Conservation (phyloP, 352 stramenopile genomes). For the Phytophthora foliorum region DNA sequence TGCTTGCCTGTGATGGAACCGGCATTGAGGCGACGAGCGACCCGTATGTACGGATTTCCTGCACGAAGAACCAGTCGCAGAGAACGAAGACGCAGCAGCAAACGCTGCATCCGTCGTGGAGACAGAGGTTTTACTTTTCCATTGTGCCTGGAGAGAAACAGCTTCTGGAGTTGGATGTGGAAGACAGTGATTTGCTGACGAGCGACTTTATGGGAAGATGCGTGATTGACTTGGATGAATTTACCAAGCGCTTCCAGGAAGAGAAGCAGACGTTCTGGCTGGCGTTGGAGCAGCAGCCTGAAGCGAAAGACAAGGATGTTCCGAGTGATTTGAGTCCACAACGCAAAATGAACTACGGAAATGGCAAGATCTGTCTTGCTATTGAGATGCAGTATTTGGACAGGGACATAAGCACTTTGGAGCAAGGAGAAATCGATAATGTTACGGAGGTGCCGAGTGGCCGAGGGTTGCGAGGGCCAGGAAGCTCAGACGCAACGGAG, state of each 20-base stretch:
- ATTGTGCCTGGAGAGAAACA: conserved; percentile 50
- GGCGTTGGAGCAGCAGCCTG: conserved; percentile 59
- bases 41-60: conserved; percentile 69
- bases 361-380: conserved; percentile 71
- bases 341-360: conserved; percentile 58
- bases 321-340: conserved; percentile 60
- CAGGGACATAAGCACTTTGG: conserved; percentile 56
- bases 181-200: conserved; percentile 75
- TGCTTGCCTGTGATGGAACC: conserved; percentile 65
- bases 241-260: conserved; percentile 48
- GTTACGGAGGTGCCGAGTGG: conserved; percentile 61
- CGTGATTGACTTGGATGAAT: conserved; percentile 75
- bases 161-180: conserved; percentile 61
- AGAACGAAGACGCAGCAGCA: conserved; percentile 73
- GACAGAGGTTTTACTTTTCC: conserved; percentile 78
- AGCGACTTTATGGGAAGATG: conserved; percentile 82
- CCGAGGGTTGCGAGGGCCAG: conserved; percentile 41
- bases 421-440: conserved; percentile 81
- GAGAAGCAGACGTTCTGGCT: conserved; percentile 78
- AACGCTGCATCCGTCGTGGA: conserved; percentile 72
- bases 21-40: conserved; percentile 71
- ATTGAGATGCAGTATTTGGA: conserved; percentile 72
- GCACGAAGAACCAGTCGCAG: conserved; percentile 65
- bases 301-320: conserved; percentile 39
- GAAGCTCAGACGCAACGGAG: conserved; percentile 13